Base-by-base conservation (phyloP, 2,329 filamentous ascomycete genomes). In the Ophiocordyceps camponoti-rufipedis region DNA sequence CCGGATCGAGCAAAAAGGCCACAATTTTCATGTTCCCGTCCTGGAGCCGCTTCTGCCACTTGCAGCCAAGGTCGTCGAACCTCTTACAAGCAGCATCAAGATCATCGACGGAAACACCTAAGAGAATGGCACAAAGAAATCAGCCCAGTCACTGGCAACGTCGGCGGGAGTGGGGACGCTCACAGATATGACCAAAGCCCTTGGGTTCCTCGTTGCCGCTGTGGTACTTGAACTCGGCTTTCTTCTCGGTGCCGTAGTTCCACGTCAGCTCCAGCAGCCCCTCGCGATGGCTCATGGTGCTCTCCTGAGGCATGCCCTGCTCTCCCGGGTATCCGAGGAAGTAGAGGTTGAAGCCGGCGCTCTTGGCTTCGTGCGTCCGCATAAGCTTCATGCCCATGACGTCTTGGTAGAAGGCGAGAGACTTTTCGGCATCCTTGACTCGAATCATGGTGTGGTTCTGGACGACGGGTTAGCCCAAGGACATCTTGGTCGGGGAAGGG, bases 31-130 rank as follows among this genome's bases (percentile, higher is more conserved):
- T 94, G 42, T 75, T 70, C 2, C 89, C 89, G 51, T 96, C 89
- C 2, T 85, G 94, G 49, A 96, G 71, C 52, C 85, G 74, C 78
- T 96, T 96, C 78, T 94, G 94, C 85, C 87, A 98, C 62, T 74
- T 80, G 46, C 89, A 82, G 6, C 81, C 75, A 57, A 85, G 68
- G 46, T 78, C 75, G 60, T 96, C 91, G 54, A 96, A 88, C 13
- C 88, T 76, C 57, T 80, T 67, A 64, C 89, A 95, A 10, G 91
- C 88, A 8, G 82, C 82, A 45, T 91, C 80, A n/a, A 96, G 59
- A 58, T 94, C 78, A 58, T 96, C 89, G 12, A 95, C 88, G 1
- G 81, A 72, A 45, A 96, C 67, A 58, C 78, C 79, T 83, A 10
- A 9, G 16, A 6, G 16, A n/a, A 31, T 23, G 16, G 23, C 23